phyloP scores from a whole-genome alignment of 208 protist genomes.

The Endotrypanum monterogeii region DNA sequence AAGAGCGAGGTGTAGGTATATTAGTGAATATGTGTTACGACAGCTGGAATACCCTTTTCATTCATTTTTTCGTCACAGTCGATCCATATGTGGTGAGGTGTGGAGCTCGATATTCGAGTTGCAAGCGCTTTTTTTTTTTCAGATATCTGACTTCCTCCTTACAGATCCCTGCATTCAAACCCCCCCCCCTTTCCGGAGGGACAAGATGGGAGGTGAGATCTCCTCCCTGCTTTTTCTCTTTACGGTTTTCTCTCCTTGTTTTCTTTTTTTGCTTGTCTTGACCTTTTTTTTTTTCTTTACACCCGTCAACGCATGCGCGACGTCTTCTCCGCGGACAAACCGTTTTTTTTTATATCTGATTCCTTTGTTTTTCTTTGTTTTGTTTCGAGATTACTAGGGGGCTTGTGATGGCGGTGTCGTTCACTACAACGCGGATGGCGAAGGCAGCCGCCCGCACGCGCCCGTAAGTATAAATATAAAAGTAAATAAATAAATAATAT shows the following conservation, averaged over 20 bases:
- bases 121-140: background rate
- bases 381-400: background rate
- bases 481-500: too few relatives aligned
- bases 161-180: background rate
- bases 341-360: slow-evolving; percentile 1
- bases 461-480: background rate
- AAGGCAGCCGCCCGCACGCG: background rate
- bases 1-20: background rate
- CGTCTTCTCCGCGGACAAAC: background rate
- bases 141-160: background rate
- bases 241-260: background rate
- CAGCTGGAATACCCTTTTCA: background rate
- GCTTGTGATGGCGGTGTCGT: too few relatives aligned
- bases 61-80: background rate
- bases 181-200: too few relatives aligned
- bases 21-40: background rate
- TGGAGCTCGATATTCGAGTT: background rate
- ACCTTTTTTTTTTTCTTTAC: background rate
- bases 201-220: too few relatives aligned
- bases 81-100: background rate
- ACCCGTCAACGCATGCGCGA: background rate
- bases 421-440: too few relatives aligned
- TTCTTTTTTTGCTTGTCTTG: background rate
- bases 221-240: background rate
- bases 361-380: background rate